Percentiles rank a stretch among this genome's conserved stretches.
Evolutionary conservation across 2,329 filamentous ascomycete species (phyloP).

Genomic region (Phaeoacremonium minimum): DNA sequence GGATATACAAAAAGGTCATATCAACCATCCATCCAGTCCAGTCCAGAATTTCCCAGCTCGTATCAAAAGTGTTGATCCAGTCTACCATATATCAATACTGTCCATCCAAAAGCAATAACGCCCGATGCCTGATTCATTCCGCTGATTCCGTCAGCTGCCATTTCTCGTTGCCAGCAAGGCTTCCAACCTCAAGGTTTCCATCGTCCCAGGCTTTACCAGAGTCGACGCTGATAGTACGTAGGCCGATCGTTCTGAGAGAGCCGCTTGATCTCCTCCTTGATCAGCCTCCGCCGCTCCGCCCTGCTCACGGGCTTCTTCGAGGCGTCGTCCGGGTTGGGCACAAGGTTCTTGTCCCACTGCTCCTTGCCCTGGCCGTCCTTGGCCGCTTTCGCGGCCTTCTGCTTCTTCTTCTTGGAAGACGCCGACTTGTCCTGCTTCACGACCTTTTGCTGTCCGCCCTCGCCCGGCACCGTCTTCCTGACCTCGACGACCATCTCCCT

Average conservation of each 20-base stretch:
- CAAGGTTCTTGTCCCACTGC: slow-evolving; percentile 12
- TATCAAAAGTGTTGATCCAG: too few species aligned
- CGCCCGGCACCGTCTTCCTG: slow-evolving; percentile 9
- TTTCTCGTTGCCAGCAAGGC: too few species aligned
- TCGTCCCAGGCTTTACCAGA: slow-evolving; percentile 49
- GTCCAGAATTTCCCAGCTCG: too few species aligned
- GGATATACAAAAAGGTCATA: too few species aligned
- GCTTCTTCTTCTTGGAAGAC: slow-evolving; percentile 2
- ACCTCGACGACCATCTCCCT: slow-evolving; percentile 8
- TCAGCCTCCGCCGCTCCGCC: slow-evolving; percentile 50
- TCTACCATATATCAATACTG: too few species aligned
- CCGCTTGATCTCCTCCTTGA: slow-evolving; percentile 52
- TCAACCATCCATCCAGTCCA: too few species aligned
- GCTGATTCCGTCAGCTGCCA: too few species aligned
- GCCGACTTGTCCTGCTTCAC: slow-evolving; percentile 3
- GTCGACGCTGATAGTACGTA: slow-evolving; percentile 49
- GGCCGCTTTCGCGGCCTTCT: slow-evolving; percentile 1
- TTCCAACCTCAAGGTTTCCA: too few species aligned
- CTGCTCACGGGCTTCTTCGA: slow-evolving; percentile 43
- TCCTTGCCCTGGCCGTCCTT: slow-evolving; percentile 1
- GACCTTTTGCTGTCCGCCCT: slow-evolving; percentile 11
- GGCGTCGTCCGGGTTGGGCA: slow-evolving; percentile 29
- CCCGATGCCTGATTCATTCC: too few species aligned
- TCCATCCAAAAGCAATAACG: too few species aligned
- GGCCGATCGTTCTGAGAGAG: slow-evolving; percentile 39